Evolutionary conservation across 129 eudicot genomes (phyloP).

Genomic region (Saussurea involucrata): DNA sequence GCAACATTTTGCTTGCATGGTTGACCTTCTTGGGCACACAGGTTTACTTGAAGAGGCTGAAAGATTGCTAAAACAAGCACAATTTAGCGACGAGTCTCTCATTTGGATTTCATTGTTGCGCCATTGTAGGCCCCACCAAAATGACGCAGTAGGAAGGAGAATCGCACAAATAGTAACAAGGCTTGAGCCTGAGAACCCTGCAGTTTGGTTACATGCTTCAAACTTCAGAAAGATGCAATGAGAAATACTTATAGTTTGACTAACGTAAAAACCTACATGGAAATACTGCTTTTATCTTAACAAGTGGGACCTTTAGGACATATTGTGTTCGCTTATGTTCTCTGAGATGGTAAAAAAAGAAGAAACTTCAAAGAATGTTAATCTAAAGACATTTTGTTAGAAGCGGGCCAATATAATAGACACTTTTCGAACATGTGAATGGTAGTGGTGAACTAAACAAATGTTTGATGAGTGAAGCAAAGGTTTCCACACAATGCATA

Average conservation of each 20-base stretch:
- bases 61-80: slow-evolving; percentile 39
- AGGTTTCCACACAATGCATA: slow-evolving; percentile 34
- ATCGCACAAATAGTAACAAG: slow-evolving; percentile 41
- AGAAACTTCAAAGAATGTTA: slow-evolving; percentile 8
- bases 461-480: slow-evolving; percentile 94
- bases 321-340: neutral
- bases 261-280: slow-evolving; percentile 8
- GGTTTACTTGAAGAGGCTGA: slow-evolving; percentile 71
- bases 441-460: slow-evolving; percentile 10
- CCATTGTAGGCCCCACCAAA: slow-evolving; percentile 53
- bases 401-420: slow-evolving; percentile 19
- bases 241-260: slow-evolving; percentile 48
- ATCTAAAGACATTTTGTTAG: neutral
- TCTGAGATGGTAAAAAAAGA: neutral
- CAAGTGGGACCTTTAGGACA: neutral
- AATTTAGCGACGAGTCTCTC: slow-evolving; percentile 28
- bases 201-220: slow-evolving; percentile 49
- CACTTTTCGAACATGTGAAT: slow-evolving; percentile 29
- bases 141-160: slow-evolving; percentile 51
- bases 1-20: slow-evolving; percentile 62
- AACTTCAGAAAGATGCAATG: slow-evolving; percentile 40
- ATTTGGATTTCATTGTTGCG: slow-evolving; percentile 63
- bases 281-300: neutral
- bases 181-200: slow-evolving; percentile 49
- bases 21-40: slow-evolving; percentile 68